A percentile compares a stretch with the other conserved stretches of the same genome.
These are phyloP conservation scores for Volvox carteri DNA, from an alignment of 163 green algal species.

Conservation along the genomic window DNA sequence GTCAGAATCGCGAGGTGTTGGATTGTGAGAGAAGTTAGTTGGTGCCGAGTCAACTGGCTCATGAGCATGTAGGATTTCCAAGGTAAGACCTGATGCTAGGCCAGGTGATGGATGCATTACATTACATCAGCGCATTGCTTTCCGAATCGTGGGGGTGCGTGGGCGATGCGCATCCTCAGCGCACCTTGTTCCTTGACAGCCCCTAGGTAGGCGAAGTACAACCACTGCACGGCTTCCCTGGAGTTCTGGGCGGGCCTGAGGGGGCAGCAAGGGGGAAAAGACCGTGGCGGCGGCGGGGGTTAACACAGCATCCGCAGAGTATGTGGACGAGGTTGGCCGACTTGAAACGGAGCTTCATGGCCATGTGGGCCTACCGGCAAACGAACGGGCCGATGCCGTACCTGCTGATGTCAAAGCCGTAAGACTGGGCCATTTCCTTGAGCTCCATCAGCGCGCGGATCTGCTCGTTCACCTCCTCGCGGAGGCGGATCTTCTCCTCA, in stretches of 20 bases:
- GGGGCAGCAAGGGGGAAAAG: neutral
- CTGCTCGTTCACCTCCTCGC: slow-evolving; percentile 84
- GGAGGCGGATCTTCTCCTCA: slow-evolving; percentile 79
- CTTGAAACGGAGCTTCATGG: too few relatives aligned
- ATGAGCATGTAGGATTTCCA: too few relatives aligned
- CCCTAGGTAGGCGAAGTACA: slow-evolving; percentile 85
- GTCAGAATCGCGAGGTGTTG: too few relatives aligned
- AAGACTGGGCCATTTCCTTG: slow-evolving; percentile 79
- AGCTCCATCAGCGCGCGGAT: slow-evolving; percentile 78
- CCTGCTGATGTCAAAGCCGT: slow-evolving; percentile 78
- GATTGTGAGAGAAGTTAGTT: too few relatives aligned
- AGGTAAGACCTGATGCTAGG: too few relatives aligned
- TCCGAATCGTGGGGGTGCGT: too few relatives aligned
- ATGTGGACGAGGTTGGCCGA: neutral
- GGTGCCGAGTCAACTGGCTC: too few relatives aligned
- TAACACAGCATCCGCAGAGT: neutral
- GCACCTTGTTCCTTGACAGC: slow-evolving; percentile 81
- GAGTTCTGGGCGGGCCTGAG: slow-evolving; percentile 60
- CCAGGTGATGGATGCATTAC: too few relatives aligned
- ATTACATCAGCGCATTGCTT: too few relatives aligned
- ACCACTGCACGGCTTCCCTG: slow-evolving; percentile 84
- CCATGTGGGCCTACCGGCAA: too few relatives aligned
- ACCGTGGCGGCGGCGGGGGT: too few relatives aligned
- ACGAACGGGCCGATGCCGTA: too few relatives aligned
- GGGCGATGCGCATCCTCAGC: slow-evolving; percentile 63